These are phyloP conservation scores for Fusarium sp. DNA, from an alignment of 2,329 filamentous ascomycete species.

Conservation along the genomic window DNA sequence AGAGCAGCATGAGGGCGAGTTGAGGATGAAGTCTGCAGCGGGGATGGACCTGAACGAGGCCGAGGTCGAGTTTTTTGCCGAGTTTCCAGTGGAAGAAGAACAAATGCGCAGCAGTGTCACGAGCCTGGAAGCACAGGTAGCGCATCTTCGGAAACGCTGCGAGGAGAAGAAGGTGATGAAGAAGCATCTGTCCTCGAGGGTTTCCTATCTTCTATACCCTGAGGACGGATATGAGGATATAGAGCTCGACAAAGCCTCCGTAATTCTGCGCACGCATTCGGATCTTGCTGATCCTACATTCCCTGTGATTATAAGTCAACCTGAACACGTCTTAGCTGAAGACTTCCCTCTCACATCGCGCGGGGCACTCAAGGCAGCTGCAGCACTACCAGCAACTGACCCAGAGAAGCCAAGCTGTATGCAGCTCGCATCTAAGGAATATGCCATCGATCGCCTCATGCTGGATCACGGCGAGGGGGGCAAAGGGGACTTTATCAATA, in stretches of 20 bases:
- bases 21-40: slow-evolving; percentile 48
- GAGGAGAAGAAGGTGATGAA: slow-evolving; percentile 56
- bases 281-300: slow-evolving; percentile 56
- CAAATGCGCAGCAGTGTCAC: slow-evolving; percentile 50
- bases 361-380: slow-evolving; percentile 55
- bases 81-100: slow-evolving; percentile 54
- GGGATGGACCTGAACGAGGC: slow-evolving; percentile 49
- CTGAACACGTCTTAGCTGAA: slow-evolving; percentile 56
- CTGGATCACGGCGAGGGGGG: slow-evolving; percentile 50
- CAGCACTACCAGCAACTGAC: slow-evolving; percentile 51
- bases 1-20: slow-evolving; percentile 53
- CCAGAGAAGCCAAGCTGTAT: slow-evolving; percentile 51
- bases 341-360: slow-evolving; percentile 54
- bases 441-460: slow-evolving; percentile 59
- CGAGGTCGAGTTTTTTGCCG: slow-evolving; percentile 57
- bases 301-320: slow-evolving; percentile 60
- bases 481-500: slow-evolving; percentile 59
- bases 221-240: slow-evolving; percentile 55
- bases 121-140: slow-evolving; percentile 49
- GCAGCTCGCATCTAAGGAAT: slow-evolving; percentile 59
- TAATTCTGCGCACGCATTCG: slow-evolving; percentile 37
- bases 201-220: slow-evolving; percentile 55
- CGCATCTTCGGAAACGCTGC: slow-evolving; percentile 54
- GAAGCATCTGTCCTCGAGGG: slow-evolving; percentile 53
- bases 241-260: slow-evolving; percentile 49